phyloP scores from a whole-genome alignment of 179 eudicot species.

The Heliamphora pulchella region DNA sequence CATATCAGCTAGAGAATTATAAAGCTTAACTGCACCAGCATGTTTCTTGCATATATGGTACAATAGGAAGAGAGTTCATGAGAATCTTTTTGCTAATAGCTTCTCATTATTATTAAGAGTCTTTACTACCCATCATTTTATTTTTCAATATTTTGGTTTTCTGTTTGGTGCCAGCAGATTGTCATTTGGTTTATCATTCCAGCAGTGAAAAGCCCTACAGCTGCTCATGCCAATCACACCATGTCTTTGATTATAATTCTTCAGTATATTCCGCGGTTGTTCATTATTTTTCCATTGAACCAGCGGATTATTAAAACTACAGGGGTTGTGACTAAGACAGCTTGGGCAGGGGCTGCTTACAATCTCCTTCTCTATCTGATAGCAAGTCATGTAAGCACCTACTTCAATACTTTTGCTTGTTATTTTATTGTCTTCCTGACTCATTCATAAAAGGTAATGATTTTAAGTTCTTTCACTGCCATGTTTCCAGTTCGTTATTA shows the following conservation, averaged over 20 bases:
- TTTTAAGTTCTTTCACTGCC: neutral
- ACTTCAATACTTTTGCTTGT: neutral
- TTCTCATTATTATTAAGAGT: neutral
- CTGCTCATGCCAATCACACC: conserved; percentile 43
- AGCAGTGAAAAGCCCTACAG: conserved; percentile 20
- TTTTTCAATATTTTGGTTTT: neutral
- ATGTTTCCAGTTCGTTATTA: conserved; percentile 6
- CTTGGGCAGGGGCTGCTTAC: conserved; percentile 85
- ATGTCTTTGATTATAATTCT: conserved; percentile 57
- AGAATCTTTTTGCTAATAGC: neutral
- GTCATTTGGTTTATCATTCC: conserved; percentile 38
- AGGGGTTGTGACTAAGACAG: conserved; percentile 71
- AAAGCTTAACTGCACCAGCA: neutral
- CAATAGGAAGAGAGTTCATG: neutral
- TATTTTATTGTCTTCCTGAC: neutral
- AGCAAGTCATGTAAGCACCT: conserved; percentile 66
- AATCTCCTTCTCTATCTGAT: conserved; percentile 69
- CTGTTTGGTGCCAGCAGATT: conserved; percentile 27
- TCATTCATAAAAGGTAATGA: neutral
- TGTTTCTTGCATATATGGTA: neutral
- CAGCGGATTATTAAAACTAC: conserved; percentile 62
- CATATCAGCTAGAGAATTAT: neutral
- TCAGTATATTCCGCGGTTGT: conserved; percentile 69
- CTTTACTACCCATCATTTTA: neutral
- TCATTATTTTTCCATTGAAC: conserved; percentile 70